phyloP scores from a whole-genome alignment of 805 yeast genomes.

The Zygosaccharomyces pseudorouxii region DNA sequence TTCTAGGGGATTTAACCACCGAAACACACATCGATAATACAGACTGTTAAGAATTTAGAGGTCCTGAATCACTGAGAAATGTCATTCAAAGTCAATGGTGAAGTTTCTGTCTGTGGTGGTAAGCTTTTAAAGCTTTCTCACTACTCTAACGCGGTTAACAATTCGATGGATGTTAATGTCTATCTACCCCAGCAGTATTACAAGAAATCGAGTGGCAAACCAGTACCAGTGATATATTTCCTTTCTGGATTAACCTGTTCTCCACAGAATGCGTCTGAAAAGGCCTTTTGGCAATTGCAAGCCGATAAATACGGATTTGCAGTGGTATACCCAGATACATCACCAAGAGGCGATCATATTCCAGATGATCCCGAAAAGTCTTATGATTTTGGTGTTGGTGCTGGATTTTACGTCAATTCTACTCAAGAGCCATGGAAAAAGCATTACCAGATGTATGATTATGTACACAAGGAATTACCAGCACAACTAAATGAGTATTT shows the following conservation, averaged over 20 bases:
- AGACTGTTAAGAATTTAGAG: background rate
- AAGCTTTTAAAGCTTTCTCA: conserved; percentile 70
- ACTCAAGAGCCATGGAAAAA: conserved; percentile 62
- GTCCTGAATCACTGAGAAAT: conserved; percentile 23
- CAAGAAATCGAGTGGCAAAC: conserved; percentile 12
- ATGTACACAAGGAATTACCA: conserved; percentile 71
- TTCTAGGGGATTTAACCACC: background rate
- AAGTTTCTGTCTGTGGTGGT: conserved; percentile 67
- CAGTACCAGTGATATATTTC: conserved; percentile 71
- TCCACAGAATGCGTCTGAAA: conserved; percentile 89
- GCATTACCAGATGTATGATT: conserved; percentile 83
- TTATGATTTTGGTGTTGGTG: conserved; percentile 92
- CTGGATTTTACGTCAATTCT: conserved; percentile 91
- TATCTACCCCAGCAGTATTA: conserved; percentile 62
- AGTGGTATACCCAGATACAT: conserved; percentile 90
- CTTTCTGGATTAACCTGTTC: conserved; percentile 91
- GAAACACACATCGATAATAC: background rate
- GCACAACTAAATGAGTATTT: conserved; percentile 40
- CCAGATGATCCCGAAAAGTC: conserved; percentile 63
- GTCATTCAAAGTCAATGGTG: conserved; percentile 50
- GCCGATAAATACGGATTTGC: conserved; percentile 83
- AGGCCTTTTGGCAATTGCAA: conserved; percentile 79
- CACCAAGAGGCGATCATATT: conserved; percentile 79
- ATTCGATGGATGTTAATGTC: conserved; percentile 79
- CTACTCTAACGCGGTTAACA: conserved; percentile 56